Evolutionary conservation across 257 asterid species (phyloP).

Genomic region (Solanum etuberosum): DNA sequence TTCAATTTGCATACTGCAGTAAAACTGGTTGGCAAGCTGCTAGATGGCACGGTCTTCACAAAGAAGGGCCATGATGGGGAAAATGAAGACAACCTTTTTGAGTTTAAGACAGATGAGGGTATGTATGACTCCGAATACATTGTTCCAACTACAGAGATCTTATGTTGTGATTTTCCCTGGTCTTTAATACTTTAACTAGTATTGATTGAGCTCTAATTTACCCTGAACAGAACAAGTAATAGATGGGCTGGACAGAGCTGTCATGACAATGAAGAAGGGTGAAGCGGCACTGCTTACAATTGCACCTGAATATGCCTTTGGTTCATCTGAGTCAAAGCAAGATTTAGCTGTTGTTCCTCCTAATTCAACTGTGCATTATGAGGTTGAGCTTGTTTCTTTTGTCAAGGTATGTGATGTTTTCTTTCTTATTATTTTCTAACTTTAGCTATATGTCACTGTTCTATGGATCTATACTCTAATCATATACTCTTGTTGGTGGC

Average conservation of each 20-base stretch:
- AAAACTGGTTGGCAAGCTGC: constrained; percentile 53
- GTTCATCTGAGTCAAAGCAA: constrained; percentile 37
- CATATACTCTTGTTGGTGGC: background rate
- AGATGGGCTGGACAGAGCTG: constrained; percentile 61
- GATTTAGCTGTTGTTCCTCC: constrained; percentile 56
- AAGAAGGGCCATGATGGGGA: constrained; percentile 38
- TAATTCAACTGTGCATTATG: constrained; percentile 50
- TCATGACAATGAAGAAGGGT: constrained; percentile 52
- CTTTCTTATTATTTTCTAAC: background rate
- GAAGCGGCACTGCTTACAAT: constrained; percentile 40
- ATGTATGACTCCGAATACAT: background rate
- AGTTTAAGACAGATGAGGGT: constrained; percentile 72
- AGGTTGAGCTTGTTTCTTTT: constrained; percentile 52
- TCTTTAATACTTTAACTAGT: background rate
- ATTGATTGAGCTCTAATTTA: background rate
- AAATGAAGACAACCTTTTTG: constrained; percentile 44
- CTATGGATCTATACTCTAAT: background rate
- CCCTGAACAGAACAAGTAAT: constrained; percentile 46
- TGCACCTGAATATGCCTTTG: constrained; percentile 62
- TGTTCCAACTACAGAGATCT: background rate
- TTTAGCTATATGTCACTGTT: background rate
- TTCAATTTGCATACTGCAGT: constrained; percentile 16
- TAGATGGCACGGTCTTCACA: constrained; percentile 48
- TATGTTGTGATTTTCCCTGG: background rate
- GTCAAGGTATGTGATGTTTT: constrained; percentile 31